These are phyloP conservation scores for Graphiopsis chlorocephala DNA, from an alignment of 2,329 filamentous ascomycete species.

Conservation along the genomic window DNA sequence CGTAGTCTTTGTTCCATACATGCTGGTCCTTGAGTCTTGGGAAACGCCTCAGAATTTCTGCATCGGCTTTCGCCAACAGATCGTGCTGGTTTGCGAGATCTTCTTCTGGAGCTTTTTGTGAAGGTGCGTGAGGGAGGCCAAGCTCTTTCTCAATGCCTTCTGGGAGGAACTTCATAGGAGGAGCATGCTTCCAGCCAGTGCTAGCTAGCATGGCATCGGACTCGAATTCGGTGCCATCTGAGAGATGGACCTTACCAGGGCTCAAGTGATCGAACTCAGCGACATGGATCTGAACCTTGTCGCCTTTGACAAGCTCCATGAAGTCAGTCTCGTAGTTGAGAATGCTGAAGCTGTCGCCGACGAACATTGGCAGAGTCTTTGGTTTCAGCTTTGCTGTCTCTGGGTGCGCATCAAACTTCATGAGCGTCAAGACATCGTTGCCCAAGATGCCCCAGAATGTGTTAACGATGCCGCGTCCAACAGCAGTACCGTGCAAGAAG, in stretches of 20 bases:
- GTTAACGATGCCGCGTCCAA: constrained; percentile 57
- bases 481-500: constrained; percentile 57
- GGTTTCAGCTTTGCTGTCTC: constrained; percentile 44
- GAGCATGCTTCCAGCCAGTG: constrained; percentile 56
- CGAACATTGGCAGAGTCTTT: constrained; percentile 48
- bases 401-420: constrained; percentile 44
- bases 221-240: constrained; percentile 43
- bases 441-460: constrained; percentile 57
- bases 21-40: constrained; percentile 55
- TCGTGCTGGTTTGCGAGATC: constrained; percentile 13
- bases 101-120: constrained; percentile 28
- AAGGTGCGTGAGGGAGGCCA: constrained; percentile 15
- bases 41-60: constrained; percentile 52
- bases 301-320: constrained; percentile 54
- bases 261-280: constrained; percentile 53
- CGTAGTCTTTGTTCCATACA: constrained; percentile 14
- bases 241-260: constrained; percentile 47
- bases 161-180: constrained; percentile 47
- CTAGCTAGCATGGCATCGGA: constrained; percentile 54
- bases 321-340: constrained; percentile 58
- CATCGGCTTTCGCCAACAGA: constrained; percentile 45
- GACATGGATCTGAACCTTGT: constrained; percentile 54
- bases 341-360: constrained; percentile 56
- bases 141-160: constrained; percentile 14
- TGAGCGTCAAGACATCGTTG: constrained; percentile 51